A percentile compares a stretch with the other conserved stretches of the same genome.
Conservation (phyloP, 495 filamentous ascomycete species). For the Penicillium soppii region DNA sequence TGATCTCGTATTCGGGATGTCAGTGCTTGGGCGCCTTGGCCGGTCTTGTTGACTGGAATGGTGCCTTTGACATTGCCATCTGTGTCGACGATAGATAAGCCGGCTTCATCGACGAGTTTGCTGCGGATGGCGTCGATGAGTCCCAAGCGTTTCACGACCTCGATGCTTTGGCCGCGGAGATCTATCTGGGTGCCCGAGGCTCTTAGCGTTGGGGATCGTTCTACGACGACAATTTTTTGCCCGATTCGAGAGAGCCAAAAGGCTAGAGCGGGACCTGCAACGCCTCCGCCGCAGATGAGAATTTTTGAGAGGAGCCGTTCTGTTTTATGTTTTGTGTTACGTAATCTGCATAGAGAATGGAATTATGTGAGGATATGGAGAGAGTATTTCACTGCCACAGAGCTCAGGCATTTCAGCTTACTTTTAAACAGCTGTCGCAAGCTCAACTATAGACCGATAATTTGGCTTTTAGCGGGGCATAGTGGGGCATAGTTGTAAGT, state of each 20-base stretch:
- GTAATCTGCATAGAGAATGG: no score
- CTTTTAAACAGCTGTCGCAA: no score
- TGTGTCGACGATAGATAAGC: constrained; percentile 33
- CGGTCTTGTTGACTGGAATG: constrained; percentile 32
- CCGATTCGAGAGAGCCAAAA: constrained; percentile 35
- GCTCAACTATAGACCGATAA: no score
- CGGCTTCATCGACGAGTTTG: constrained; percentile 34
- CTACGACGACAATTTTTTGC: constrained; percentile 40
- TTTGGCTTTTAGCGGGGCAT: no score
- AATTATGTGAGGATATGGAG: no score
- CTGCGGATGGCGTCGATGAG: constrained; percentile 30
- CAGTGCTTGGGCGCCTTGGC: constrained; percentile 30
- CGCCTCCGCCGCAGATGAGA: constrained; percentile 44
- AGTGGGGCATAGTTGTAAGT: no score
- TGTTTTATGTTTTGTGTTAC: no score
- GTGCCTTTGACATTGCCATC: constrained; percentile 20
- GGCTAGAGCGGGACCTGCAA: constrained; percentile 34
- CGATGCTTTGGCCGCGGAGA: constrained; percentile 36
- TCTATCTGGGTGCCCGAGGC: constrained; percentile 41
- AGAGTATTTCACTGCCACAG: no score
- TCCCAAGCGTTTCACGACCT: constrained; percentile 41
- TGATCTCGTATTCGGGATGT: constrained; percentile 49
- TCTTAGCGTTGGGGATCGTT: constrained; percentile 36
- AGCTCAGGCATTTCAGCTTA: no score
- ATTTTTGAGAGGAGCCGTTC: constrained; percentile 30